Evolutionary conservation across 2,329 filamentous ascomycete species (phyloP), one percentile per base, ranked within the genome.

Genomic region (Aspergillus eucalypticola): DNA sequence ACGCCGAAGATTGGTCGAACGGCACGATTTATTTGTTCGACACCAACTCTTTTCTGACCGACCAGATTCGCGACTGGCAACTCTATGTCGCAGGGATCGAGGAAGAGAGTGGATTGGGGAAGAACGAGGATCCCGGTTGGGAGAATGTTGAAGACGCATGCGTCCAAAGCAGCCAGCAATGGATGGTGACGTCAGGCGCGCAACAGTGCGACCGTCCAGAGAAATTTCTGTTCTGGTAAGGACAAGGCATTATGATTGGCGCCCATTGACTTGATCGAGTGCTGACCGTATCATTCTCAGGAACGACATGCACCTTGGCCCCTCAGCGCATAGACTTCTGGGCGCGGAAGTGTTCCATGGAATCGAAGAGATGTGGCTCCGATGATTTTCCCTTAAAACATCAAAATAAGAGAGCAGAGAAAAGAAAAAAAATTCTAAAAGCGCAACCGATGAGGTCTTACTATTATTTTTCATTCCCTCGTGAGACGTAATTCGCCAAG

Each of bases 171-270:
- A 66, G 65, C 32, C 58, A 67, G 59, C 64, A 68, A 60, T 63
- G 63, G 66, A 67, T 71, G 61, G 68, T 69, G 67, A 71, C 69
- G 67, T 73, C 71, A 69, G 69, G 67, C 59, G 59, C 65, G 54
- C 67, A 67, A 52, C 65, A 60, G 60, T 78, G 76, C 66, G 69
- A 69, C 54, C 61, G 70, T 55, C 75, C 76, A 27, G 70, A 75
- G 27, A 75, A 73, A 59, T 76, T 74, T 66, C 67, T 78, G 39
- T 78, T 79, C 65, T 77, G 76, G 77, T 78, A 68, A 71, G 73
- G 59, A 54, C 41, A 21, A 60, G 48, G 35, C 60, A 59, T 62
- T 51, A 32, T 44, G 32, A 52, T 48, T 56, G 59, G 48, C 23
- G 39, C 35, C 35, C 50, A 38, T 54, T 48, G 35, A 54, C 32